Conservation (phyloP, 768 basidiomycete genomes). For the Boletus huronensis region DNA sequence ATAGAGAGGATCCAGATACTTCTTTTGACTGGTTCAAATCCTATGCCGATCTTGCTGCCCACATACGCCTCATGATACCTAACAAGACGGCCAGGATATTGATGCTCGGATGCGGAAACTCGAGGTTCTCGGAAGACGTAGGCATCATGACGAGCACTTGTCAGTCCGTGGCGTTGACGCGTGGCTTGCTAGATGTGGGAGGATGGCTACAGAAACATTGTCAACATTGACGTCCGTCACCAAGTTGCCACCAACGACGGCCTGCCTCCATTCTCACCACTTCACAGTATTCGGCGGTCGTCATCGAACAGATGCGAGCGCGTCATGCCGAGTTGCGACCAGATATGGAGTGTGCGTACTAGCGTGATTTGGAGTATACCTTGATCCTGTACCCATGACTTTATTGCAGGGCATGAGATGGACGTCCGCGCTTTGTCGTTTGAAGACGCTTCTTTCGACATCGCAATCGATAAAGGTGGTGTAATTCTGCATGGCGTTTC, state of each 20-base stretch:
- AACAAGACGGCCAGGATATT: conserved; percentile 58
- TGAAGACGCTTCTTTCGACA: conserved; percentile 57
- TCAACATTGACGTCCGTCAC: conserved; percentile 67
- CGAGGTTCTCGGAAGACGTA: conserved; percentile 75
- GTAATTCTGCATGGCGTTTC: not conserved
- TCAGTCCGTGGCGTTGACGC: not conserved
- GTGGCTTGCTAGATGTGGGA: conserved; percentile 71
- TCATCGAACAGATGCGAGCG: conserved; percentile 70
- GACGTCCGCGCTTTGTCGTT: conserved; percentile 71
- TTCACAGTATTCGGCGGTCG: conserved; percentile 65
- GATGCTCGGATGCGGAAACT: conserved; percentile 85
- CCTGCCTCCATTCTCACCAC: not conserved
- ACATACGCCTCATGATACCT: conserved; percentile 62
- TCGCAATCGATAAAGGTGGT: conserved; percentile 80
- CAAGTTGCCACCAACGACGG: not conserved
- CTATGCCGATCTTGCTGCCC: conserved; percentile 64
- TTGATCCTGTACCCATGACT: not conserved
- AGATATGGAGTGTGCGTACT: conserved; percentile 64
- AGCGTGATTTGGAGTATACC: not conserved
- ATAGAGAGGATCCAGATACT: conserved; percentile 55
- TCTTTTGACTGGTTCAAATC: conserved; percentile 88
- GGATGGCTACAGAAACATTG: conserved; percentile 77
- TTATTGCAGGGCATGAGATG: conserved; percentile 70
- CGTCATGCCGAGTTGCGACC: conserved; percentile 49
- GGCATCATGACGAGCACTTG: not conserved